Evolutionary conservation across 75 land plant genomes (phyloP).

Genomic region (Pinus albicaulis): DNA sequence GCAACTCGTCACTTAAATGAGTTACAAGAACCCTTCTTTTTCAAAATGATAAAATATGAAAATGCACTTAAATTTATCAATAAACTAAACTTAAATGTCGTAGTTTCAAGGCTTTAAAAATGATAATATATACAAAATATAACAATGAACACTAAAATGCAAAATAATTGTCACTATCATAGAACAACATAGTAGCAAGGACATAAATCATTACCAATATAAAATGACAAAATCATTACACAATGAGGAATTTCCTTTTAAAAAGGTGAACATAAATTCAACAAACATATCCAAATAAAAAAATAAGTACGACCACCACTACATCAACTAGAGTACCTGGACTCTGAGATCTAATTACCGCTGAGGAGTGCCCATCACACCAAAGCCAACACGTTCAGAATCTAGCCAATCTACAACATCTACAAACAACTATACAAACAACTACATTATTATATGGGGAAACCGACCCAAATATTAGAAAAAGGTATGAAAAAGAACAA

Average conservation of each 20-base stretch:
- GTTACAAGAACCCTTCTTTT: constrained; percentile 2
- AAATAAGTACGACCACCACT: neutral
- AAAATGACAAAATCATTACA: too few species aligned
- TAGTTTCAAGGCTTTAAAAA: too few species aligned
- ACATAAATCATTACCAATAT: too few species aligned
- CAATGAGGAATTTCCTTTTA: neutral
- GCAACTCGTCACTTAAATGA: too few species aligned
- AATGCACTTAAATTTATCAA: neutral
- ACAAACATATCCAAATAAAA: neutral
- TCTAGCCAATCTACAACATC: constrained; percentile 38
- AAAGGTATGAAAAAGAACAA: neutral
- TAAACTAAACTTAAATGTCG: neutral
- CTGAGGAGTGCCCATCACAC: constrained; percentile 27
- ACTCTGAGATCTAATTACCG: constrained; percentile 3
- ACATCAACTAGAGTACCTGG: neutral
- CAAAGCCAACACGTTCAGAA: constrained; percentile 53
- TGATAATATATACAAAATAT: too few species aligned
- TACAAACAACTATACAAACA: neutral
- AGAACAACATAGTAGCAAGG: too few species aligned
- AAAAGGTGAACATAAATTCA: neutral
- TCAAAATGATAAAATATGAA: neutral
- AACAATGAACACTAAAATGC: too few species aligned
- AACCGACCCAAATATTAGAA: too few species aligned
- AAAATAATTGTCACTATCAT: too few species aligned
- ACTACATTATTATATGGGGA: too few species aligned